Percentiles rank a stretch among this genome's conserved stretches.
Evolutionary conservation across 169 alveolate species (phyloP).

Genomic region (Babesia ovata): DNA sequence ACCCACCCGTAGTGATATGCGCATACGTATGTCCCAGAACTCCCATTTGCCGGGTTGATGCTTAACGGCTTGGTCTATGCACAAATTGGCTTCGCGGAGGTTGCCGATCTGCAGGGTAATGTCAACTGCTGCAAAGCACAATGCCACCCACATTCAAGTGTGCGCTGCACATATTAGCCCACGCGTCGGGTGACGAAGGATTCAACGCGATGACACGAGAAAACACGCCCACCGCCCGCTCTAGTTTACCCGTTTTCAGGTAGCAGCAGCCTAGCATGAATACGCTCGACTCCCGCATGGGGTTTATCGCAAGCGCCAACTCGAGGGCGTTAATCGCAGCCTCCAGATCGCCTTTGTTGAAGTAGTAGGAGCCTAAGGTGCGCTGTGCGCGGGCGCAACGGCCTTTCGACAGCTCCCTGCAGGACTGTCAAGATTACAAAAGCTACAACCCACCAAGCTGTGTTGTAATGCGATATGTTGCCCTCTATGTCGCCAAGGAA

Average conservation of each 20-base stretch:
- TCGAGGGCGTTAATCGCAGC: constrained; percentile 67
- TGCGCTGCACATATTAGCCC: constrained; percentile 77
- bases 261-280: constrained; percentile 74
- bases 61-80: constrained; percentile 78
- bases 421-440: not conserved
- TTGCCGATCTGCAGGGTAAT: constrained; percentile 32
- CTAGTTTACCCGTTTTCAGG: constrained; percentile 65
- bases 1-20: constrained; percentile 66
- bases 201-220: constrained; percentile 72
- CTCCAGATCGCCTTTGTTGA: constrained; percentile 53
- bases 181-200: constrained; percentile 70
- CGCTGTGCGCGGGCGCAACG: constrained; percentile 78
- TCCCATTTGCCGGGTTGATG: constrained; percentile 73
- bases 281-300: constrained; percentile 70
- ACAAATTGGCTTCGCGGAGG: constrained; percentile 64
- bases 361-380: constrained; percentile 73
- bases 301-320: constrained; percentile 70
- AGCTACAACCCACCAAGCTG: constrained; percentile 64
- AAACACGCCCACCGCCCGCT: constrained; percentile 69
- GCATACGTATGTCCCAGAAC: constrained; percentile 76
- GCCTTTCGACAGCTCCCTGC: constrained; percentile 60
- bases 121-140: not conserved
- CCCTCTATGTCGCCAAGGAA: constrained; percentile 69
- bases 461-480: constrained; percentile 62
- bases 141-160: constrained; percentile 61